Evolutionary conservation across 345 rosid species (phyloP), one percentile per base, ranked within the genome.

Genomic region (Abelmoschus esculentus): DNA sequence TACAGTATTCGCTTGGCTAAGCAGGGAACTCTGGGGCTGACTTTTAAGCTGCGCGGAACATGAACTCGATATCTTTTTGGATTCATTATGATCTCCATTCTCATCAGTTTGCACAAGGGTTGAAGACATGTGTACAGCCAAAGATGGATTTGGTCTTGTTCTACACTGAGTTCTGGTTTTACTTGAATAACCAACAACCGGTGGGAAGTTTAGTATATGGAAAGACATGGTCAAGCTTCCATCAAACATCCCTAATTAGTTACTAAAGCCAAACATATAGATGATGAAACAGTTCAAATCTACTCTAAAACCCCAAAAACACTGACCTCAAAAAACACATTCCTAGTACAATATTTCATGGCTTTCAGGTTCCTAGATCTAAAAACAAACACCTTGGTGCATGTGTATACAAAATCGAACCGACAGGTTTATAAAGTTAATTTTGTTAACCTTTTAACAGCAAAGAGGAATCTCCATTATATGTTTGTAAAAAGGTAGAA

Each of bases 1-100:
- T 7, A 85, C 75, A 1, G 86, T 74, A 49, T 78, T 77, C 31
- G 52, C 66, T 32, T 73, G 79, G 44, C 56, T 78, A n/a, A 75
- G 71, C 38, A 75, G 50, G 61, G 74, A 50, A 31, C 52, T 75
- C 55, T 73, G 58, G 2, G 47, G 54, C 9, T 58, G 64, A 52
- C 56, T 28, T 71, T 44, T 65, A 26, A 8, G 31, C 5, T 40
- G 14, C 15, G 61, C 22, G 11, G 67, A 34, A n/a, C 34, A 22
- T 3, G 76, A 70, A 7, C 78, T 58, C 53, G 79, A 71, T 22
- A 60, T 71, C 70, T 75, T 77, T 60, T 64, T 55, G n/a, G 77
- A 28, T 60, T 72, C 52, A 9, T 63, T 42, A 11, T 49, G 50
- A 67, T 67, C 63, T 68, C 75, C 70, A 54, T 66, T 70, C 57